Conservation (phyloP, 768 basidiomycete species). For the Amanita pallidorosea region DNA sequence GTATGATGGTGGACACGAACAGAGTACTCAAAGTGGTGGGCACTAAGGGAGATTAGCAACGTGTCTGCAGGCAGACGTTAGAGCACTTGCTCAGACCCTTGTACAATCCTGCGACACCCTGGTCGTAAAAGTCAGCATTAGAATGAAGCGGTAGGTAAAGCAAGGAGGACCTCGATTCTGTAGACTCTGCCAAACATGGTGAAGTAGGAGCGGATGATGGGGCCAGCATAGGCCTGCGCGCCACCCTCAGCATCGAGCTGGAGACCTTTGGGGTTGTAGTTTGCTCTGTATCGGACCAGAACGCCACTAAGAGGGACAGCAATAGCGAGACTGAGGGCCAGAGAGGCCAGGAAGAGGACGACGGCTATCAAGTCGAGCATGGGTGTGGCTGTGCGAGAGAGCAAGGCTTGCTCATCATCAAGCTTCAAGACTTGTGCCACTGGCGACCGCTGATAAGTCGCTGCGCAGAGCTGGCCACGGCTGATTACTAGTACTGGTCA, state of each 20-base stretch:
- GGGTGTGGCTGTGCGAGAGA: not conserved
- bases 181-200: constrained; percentile 65
- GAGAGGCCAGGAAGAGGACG: constrained; percentile 31
- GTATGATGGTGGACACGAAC: constrained; percentile 44
- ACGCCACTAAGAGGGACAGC: constrained; percentile 57
- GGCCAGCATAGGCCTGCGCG: constrained; percentile 67
- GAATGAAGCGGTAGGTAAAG: not conserved
- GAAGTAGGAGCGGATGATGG: constrained; percentile 67
- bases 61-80: not conserved
- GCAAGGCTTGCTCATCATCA: too few relatives aligned
- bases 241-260: constrained; percentile 70
- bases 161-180: constrained; percentile 51
- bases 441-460: too few relatives aligned
- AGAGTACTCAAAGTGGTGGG: constrained; percentile 36
- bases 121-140: not conserved
- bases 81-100: constrained; percentile 55
- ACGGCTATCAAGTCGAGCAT: constrained; percentile 25
- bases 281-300: constrained; percentile 69
- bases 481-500: constrained; percentile 10
- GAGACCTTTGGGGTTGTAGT: constrained; percentile 80
- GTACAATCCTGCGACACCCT: constrained; percentile 67
- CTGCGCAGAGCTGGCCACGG: not conserved
- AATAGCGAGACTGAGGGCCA: constrained; percentile 42
- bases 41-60: constrained; percentile 17
- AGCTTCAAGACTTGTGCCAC: too few relatives aligned